Evolutionary conservation across 352 stramenopile genomes (phyloP).

Genomic region (Pythium grandisporangium): DNA sequence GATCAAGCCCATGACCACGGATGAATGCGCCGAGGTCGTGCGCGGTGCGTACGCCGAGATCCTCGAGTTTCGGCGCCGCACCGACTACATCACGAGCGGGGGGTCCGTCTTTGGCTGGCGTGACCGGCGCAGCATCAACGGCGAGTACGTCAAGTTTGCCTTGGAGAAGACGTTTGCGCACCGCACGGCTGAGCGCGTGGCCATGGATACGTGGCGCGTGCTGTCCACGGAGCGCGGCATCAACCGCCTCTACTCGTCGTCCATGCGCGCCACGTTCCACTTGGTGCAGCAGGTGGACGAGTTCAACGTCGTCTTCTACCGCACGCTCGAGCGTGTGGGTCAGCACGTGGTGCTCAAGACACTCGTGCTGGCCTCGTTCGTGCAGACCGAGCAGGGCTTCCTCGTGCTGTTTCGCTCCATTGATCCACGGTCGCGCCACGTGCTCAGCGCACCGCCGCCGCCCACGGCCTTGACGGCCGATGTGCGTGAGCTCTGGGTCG

Average conservation of each 20-base stretch:
- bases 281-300: slow-evolving; percentile 43
- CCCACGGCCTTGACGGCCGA: slow-evolving; percentile 1
- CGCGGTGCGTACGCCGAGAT: slow-evolving; percentile 36
- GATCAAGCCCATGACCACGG: slow-evolving; percentile 22
- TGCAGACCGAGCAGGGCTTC: slow-evolving; percentile 45
- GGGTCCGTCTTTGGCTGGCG: slow-evolving; percentile 57
- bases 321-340: slow-evolving; percentile 37
- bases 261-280: slow-evolving; percentile 35
- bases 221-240: slow-evolving; percentile 40
- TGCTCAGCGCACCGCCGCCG: slow-evolving; percentile 1
- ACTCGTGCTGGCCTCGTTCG: slow-evolving; percentile 38
- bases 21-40: slow-evolving; percentile 36
- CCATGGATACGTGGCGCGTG: slow-evolving; percentile 42
- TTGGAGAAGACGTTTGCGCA: slow-evolving; percentile 51
- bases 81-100: slow-evolving; percentile 33
- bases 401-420: slow-evolving; percentile 58
- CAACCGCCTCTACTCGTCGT: slow-evolving; percentile 56
- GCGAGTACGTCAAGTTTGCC: slow-evolving; percentile 47
- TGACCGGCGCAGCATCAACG: slow-evolving; percentile 35
- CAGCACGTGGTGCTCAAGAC: slow-evolving; percentile 36
- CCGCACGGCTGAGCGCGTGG: slow-evolving; percentile 24
- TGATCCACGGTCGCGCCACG: slow-evolving; percentile 21
- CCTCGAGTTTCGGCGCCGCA: slow-evolving; percentile 23
- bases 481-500: slow-evolving; percentile 27
- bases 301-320: slow-evolving; percentile 54